A percentile compares a stretch with the other conserved stretches of the same genome.
Evolutionary conservation across 257 asterid species (phyloP).

Genomic region (Haberlea rhodopensis): DNA sequence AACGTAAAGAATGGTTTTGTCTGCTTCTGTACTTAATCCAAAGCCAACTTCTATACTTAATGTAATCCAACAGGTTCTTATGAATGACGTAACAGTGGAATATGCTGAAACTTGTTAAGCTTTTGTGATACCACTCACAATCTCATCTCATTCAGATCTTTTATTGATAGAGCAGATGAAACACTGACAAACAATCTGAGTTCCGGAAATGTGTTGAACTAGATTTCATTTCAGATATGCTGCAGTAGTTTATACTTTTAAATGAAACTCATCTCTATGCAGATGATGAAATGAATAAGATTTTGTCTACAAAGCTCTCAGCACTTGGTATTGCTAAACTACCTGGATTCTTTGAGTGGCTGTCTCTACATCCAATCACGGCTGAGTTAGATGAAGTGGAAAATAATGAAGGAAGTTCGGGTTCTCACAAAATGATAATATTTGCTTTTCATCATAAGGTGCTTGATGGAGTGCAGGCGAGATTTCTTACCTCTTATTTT

Average conservation of each 20-base stretch:
- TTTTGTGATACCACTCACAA: constrained; percentile 7
- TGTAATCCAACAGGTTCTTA: too few species aligned
- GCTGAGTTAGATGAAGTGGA: constrained; percentile 60
- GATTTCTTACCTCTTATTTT: constrained; percentile 17
- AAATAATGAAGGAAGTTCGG: constrained; percentile 42
- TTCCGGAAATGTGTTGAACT: constrained; percentile 6
- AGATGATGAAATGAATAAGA: constrained; percentile 48
- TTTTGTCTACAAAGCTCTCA: constrained; percentile 53
- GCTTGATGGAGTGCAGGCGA: constrained; percentile 92
- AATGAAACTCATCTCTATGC: constrained; percentile 26
- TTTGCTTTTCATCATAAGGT: constrained; percentile 96
- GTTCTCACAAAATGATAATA: constrained; percentile 90
- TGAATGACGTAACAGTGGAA: constrained; percentile 8
- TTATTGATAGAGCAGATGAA: neutral
- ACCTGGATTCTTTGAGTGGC: constrained; percentile 95
- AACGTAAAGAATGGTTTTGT: too few species aligned
- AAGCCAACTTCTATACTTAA: too few species aligned
- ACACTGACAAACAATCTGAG: constrained; percentile 1
- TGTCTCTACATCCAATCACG: constrained; percentile 77
- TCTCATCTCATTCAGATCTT: neutral
- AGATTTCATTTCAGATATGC: constrained; percentile 16
- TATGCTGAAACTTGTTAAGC: constrained; percentile 14
- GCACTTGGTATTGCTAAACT: constrained; percentile 87
- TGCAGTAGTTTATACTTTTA: constrained; percentile 19
- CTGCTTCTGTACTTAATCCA: too few species aligned